These are phyloP conservation scores for Populus davidiana DNA, from an alignment of 345 rosid species.

Conservation along the genomic window DNA sequence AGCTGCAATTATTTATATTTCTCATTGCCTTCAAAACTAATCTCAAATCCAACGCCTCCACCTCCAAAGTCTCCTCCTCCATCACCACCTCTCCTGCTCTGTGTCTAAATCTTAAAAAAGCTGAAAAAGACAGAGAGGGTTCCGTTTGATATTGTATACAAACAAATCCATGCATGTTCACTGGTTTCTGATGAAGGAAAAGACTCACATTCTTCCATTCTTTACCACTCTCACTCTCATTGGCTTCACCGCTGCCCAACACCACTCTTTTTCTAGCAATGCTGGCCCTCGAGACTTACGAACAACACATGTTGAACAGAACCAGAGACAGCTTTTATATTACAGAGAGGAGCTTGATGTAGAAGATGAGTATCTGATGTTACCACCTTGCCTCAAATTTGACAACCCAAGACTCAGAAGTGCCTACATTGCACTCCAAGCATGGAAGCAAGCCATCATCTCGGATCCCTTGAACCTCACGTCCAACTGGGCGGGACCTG, in stretches of 20 bases:
- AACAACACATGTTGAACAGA: conserved; percentile 10
- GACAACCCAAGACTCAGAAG: conserved; percentile 47
- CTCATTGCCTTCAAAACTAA: neutral
- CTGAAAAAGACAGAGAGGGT: neutral
- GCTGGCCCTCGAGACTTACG: conserved; percentile 1
- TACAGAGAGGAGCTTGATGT: conserved; percentile 16
- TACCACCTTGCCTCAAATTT: conserved; percentile 39
- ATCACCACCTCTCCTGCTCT: neutral
- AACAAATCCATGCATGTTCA: conserved; percentile 9
- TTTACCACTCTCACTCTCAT: conserved; percentile 21
- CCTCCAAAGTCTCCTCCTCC: neutral
- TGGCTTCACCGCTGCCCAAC: conserved; percentile 12
- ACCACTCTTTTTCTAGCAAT: conserved; percentile 9
- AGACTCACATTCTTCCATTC: conserved; percentile 19
- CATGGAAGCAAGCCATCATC: conserved; percentile 69
- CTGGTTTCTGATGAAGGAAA: conserved; percentile 37
- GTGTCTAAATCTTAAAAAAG: neutral
- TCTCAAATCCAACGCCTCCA: neutral
- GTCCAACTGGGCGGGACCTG: conserved; percentile 60
- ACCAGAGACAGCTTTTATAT: conserved; percentile 24
- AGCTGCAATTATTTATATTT: neutral
- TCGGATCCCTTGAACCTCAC: conserved; percentile 38
- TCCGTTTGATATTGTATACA: neutral
- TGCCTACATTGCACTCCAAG: conserved; percentile 78
- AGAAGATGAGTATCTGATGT: conserved; percentile 19